A percentile compares a stretch with the other conserved stretches of the same genome.
These are phyloP conservation scores for Ustilago esculenta DNA, from an alignment of 1,284 basidiomycete species.

Conservation along the genomic window DNA sequence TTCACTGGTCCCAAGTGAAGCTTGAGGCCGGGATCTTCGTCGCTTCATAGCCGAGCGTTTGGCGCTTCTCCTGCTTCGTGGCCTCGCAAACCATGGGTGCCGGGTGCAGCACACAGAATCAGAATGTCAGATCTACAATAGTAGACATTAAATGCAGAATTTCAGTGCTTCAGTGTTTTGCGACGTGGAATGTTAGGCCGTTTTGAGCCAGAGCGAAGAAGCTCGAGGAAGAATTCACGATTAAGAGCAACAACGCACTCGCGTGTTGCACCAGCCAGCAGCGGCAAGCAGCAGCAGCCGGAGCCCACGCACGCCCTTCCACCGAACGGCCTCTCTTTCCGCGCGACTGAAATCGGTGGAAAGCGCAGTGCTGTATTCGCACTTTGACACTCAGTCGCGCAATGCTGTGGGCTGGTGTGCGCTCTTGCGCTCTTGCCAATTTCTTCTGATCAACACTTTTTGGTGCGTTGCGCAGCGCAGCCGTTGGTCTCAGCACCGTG, in stretches of 20 bases:
- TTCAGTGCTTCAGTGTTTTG: too few species aligned
- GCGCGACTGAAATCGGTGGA: conserved; percentile 1
- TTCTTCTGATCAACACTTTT: conserved; percentile 33
- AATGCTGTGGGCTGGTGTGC: background rate
- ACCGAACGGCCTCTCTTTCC: background rate
- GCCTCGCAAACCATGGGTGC: too few species aligned
- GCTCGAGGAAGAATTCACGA: conserved; percentile 8
- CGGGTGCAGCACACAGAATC: too few species aligned
- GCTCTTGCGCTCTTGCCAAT: conserved; percentile 2
- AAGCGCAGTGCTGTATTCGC: too few species aligned
- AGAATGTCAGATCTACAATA: too few species aligned
- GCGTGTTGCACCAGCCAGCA: background rate
- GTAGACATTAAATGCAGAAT: too few species aligned
- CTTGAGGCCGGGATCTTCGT: too few species aligned
- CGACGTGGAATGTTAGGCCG: conserved; percentile 1
- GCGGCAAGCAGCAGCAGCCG: conserved; percentile 5
- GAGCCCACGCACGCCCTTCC: background rate
- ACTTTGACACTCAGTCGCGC: background rate
- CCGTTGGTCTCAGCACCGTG: conserved; percentile 8
- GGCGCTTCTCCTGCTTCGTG: too few species aligned
- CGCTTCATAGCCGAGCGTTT: too few species aligned
- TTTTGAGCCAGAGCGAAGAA: conserved; percentile 2
- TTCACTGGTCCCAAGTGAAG: too few species aligned
- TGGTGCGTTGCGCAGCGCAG: conserved; percentile 1
- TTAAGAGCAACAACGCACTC: background rate